Evolutionary conservation across 768 basidiomycete species (phyloP), one percentile per base, ranked within the genome.

Genomic region (Leccinum barrowsii): DNA sequence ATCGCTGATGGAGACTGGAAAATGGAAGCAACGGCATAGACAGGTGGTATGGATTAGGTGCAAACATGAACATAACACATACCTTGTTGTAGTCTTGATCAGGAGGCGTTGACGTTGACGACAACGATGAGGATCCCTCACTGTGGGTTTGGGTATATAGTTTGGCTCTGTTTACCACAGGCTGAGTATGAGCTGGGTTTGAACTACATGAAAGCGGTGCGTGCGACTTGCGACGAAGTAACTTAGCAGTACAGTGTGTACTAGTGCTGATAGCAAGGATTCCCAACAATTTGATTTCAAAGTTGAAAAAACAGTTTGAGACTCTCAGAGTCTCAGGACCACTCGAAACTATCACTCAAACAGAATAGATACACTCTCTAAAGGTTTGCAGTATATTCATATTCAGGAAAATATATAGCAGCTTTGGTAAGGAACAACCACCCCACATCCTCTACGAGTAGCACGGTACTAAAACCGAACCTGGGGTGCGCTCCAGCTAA

Each of bases 391-490:
- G 7, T 22, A 22, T 47, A 7, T 47, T 44, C 4, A 46, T 10
- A 7, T 7, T 15, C 11, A 40, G 17, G 8, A 42, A 17, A n/a
- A 42, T 10, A 28, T 72, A 64, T 72, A 69, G 68, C 61, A 66
- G 34, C 67, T 70, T 70, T 70, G 71, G 71, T 72, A 72, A 72
- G 70, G 71, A 74, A 73, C 56, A 59, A 32, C 55, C 12, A 35
- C 67, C 68, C 68, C 64, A 67, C 6, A 50, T 61, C 55, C 46
- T 24, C 54, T 35, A 58, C 11, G 58, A 37, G 56, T 44, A 44
- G 40, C 22, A 50, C 5, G 26, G 40, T 10, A 24, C 48, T 8
- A 15, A 24, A 22, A 44, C 37, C 52, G 47, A 37, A 55, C 59
- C 26, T 54, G 60, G 63, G 64, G 63, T 57, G 63, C 42, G 69